phyloP scores from a whole-genome alignment of 192 early-diverging fungal species.

The Podila clonocystis region DNA sequence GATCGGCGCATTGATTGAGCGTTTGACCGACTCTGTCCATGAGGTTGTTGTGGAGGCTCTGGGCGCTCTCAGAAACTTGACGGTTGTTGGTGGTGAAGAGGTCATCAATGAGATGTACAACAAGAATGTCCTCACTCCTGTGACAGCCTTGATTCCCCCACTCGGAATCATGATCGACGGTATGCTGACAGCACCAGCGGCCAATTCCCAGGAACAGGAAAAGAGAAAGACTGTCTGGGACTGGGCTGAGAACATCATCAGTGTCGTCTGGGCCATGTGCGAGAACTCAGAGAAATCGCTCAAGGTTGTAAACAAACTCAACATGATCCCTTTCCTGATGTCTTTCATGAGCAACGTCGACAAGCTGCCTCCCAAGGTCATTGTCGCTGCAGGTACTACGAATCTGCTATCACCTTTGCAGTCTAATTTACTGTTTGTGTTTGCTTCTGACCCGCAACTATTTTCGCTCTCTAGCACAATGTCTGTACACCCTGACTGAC shows the following conservation, averaged over 20 bases:
- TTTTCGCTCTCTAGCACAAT: constrained; percentile 66
- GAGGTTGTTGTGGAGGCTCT: constrained; percentile 79
- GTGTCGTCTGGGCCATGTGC: constrained; percentile 65
- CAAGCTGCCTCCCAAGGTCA: constrained; percentile 58
- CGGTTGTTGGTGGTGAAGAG: constrained; percentile 60
- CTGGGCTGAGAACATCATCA: constrained; percentile 67
- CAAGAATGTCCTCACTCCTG: constrained; percentile 63
- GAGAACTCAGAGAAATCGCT: constrained; percentile 78
- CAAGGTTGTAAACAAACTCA: constrained; percentile 71
- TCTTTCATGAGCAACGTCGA: constrained; percentile 69
- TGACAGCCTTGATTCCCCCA: constrained; percentile 56
- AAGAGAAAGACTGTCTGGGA: constrained; percentile 64
- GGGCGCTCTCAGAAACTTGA: constrained; percentile 80
- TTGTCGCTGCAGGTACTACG: constrained; percentile 60
- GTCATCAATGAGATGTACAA: constrained; percentile 67
- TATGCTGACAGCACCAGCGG: constrained; percentile 33
- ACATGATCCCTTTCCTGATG: constrained; percentile 71
- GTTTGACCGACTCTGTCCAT: constrained; percentile 74
- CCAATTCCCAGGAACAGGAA: constrained; percentile 27
- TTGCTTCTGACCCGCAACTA: not conserved
- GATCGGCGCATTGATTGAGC: constrained; percentile 71
- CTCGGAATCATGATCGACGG: constrained; percentile 40
- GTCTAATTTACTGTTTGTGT: constrained; percentile 4
- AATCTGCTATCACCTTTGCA: constrained; percentile 11
- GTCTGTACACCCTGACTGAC: constrained; percentile 85